A percentile compares a stretch with the other conserved stretches of the same genome.
These are phyloP conservation scores for Trichaptum fuscoviolaceum DNA, from an alignment of 768 basidiomycete species.

Conservation along the genomic window DNA sequence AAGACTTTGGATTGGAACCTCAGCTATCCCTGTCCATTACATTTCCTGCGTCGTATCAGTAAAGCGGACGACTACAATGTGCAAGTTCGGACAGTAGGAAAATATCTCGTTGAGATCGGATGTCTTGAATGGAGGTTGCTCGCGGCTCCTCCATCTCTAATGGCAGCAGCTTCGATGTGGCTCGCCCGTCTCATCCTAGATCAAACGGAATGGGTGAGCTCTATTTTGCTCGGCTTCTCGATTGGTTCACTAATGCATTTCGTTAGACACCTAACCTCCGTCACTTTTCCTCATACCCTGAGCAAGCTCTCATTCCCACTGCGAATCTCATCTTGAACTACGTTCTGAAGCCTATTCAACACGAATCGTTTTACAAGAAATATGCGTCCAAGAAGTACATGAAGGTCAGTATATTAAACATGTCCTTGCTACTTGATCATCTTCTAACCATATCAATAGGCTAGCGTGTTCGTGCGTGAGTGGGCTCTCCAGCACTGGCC, in stretches of 20 bases:
- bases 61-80: constrained; percentile 92
- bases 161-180: constrained; percentile 86
- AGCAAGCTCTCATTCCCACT: constrained; percentile 70
- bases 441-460: constrained; percentile 34
- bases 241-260: constrained; percentile 9
- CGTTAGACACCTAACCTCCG: constrained; percentile 74
- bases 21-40: constrained; percentile 82
- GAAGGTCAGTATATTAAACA: constrained; percentile 47
- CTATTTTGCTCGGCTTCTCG: neutral
- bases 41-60: constrained; percentile 82
- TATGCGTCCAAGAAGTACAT: constrained; percentile 80
- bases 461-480: constrained; percentile 74
- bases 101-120: constrained; percentile 86
- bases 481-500: constrained; percentile 82
- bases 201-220: constrained; percentile 81
- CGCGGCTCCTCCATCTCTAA: constrained; percentile 63
- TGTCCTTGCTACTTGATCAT: neutral
- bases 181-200: constrained; percentile 75
- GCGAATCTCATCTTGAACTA: constrained; percentile 89
- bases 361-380: constrained; percentile 83
- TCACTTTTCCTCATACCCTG: constrained; percentile 83
- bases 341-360: constrained; percentile 62
- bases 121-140: constrained; percentile 79
- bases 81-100: constrained; percentile 79
- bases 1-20: constrained; percentile 84